Evolutionary conservation across 768 basidiomycete species (phyloP).

Genomic region (Favolaschia claudopus): DNA sequence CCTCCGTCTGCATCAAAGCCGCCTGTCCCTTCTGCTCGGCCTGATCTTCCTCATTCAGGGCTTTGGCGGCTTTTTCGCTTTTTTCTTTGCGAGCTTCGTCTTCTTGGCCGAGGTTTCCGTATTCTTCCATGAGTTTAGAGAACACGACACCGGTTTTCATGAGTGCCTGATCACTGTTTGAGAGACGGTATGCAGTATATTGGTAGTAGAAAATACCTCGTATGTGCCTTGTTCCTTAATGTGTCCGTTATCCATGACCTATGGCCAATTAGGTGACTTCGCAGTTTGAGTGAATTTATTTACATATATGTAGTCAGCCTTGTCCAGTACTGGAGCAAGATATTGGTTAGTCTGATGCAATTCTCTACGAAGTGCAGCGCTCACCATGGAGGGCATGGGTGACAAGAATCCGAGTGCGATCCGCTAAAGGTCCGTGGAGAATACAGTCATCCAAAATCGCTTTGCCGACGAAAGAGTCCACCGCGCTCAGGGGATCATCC

Average conservation of each 20-base stretch:
- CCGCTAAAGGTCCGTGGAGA: constrained; percentile 56
- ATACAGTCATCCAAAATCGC: constrained; percentile 70
- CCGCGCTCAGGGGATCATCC: constrained; percentile 83
- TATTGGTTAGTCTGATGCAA: too few species aligned
- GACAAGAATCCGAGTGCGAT: constrained; percentile 67
- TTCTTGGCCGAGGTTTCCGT: constrained; percentile 50
- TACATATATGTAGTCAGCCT: constrained; percentile 66
- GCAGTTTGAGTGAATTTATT: background rate
- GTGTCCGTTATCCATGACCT: constrained; percentile 61
- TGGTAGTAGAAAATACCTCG: constrained; percentile 37
- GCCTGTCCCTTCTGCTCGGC: constrained; percentile 33
- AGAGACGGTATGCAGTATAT: constrained; percentile 1
- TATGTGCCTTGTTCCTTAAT: constrained; percentile 73
- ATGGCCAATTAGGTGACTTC: background rate
- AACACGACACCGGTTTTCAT: constrained; percentile 52
- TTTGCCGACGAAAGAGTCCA: constrained; percentile 80
- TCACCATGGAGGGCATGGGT: constrained; percentile 66
- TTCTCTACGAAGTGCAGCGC: too few species aligned
- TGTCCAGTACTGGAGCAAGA: too few species aligned
- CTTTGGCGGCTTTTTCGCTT: constrained; percentile 5
- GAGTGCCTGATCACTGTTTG: constrained; percentile 45
- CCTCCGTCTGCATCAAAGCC: constrained; percentile 61
- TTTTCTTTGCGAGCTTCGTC: constrained; percentile 40
- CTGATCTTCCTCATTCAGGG: constrained; percentile 3
- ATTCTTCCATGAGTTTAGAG: constrained; percentile 61